Base-by-base conservation (phyloP, 1,284 basidiomycete genomes). In the Serendipita sp. region DNA sequence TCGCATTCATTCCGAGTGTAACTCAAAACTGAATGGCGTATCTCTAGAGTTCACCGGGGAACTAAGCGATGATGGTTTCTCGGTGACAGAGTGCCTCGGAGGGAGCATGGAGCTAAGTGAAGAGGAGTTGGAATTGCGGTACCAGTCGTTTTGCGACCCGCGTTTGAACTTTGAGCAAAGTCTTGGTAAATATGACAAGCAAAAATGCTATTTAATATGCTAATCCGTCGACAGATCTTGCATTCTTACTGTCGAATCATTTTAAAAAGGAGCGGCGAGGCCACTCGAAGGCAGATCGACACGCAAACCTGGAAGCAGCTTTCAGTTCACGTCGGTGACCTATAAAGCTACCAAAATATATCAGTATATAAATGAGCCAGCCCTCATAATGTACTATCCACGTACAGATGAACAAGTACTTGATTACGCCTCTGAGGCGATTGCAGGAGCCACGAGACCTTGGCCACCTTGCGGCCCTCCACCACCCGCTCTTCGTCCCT, bases 1-100 rank as follows among this genome's bases (percentile, higher is more conserved):
- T 66, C 79, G 82, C 26, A 92, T 97, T 65, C 94, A 97, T 72
- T 74, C 81, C 3, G 75, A 79, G 47, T 81, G 80, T 67, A 76
- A 77, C 15, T 93, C 91, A 3, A 81, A 85, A 42, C 78, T 98
- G 1, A 88, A 87, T n/a, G 95, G 95, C n/a, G 88, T 97, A 22
- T 93, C 92, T 71, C 83, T 99, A 47, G 95, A 99, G 74, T 87
- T 99, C 71, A 99, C 95, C 0, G 95, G 94, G 15, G 95, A 99
- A 72, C 77, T 96, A 62, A 92, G 91, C 67, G 88, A 91, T 6
- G 86, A 94, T 63, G 94, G 94, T 1, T 93, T 88, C 74, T 92
- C 89, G 66, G 95, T 99, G 10, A 91, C 88, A 0, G 88, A 91
- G 70, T 90, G 87, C 70, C 73, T 89, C 4, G 69, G 87, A 15